phyloP scores from a whole-genome alignment of 2,329 filamentous ascomycete genomes.

The Aspergillus latus region DNA sequence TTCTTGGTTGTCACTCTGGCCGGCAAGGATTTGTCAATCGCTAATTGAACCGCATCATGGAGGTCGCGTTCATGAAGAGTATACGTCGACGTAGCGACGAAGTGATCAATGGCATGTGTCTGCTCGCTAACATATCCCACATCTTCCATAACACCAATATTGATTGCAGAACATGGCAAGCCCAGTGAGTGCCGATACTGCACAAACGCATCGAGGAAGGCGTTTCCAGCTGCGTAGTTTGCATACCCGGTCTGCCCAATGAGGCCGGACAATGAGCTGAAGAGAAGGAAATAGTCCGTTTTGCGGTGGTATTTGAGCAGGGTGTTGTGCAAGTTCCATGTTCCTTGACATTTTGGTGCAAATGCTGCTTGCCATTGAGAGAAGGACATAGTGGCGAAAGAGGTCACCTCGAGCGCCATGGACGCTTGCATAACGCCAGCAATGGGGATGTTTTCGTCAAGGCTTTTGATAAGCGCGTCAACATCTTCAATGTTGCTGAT shows the following conservation, averaged over 20 bases:
- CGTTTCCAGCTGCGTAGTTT: constrained; percentile 41
- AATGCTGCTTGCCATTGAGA: constrained; percentile 32
- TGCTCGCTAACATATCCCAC: constrained; percentile 16
- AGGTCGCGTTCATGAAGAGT: constrained; percentile 3
- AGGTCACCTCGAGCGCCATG: constrained; percentile 11
- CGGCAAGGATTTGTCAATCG: not conserved
- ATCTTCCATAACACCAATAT: constrained; percentile 27
- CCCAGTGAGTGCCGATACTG: constrained; percentile 25
- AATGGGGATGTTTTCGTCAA: not conserved
- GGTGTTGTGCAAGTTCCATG: constrained; percentile 33
- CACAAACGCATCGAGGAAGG: constrained; percentile 36
- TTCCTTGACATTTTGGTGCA: constrained; percentile 33
- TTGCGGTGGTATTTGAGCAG: constrained; percentile 10
- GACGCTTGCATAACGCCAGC: constrained; percentile 25
- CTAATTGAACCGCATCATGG: not conserved
- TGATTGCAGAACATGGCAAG: constrained; percentile 19
- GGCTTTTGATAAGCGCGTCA: constrained; percentile 4
- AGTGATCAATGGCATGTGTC: constrained; percentile 1
- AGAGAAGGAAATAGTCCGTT: constrained; percentile 47
- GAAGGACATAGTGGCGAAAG: constrained; percentile 26
- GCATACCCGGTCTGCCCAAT: constrained; percentile 33
- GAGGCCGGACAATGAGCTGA: constrained; percentile 38
- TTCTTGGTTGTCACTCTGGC: not conserved
- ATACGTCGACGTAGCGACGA: not conserved
- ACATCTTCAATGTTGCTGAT: constrained; percentile 13